Base-by-base conservation (phyloP, 805 yeast species). In the Pichia occidentalis region DNA sequence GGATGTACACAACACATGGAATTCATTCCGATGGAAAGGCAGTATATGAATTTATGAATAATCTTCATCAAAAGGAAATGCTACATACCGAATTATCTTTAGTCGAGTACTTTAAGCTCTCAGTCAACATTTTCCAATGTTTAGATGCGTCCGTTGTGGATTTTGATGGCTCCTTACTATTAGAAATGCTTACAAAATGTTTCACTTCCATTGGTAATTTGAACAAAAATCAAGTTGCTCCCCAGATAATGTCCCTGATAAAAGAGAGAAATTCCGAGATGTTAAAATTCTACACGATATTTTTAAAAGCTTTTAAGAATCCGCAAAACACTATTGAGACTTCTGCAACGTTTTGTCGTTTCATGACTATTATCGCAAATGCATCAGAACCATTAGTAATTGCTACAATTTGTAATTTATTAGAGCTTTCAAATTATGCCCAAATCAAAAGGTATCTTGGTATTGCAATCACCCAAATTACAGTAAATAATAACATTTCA, bases 21-120 rank as follows among this genome's bases (percentile, higher is more conserved):
- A 49, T 71, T 7, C 45, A 52, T 14, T 60, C 60, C 3, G 80
- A 75, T 34, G 65, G 68, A 30, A 50, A 49, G 25, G 82, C 77
- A 45, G 64, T 78, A 14, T 58, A 65, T 27, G 52, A 58, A 1
- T 78, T 75, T 68, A 43, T 75, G 7, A 28, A 61, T 3, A 48
- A 56, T 13, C 57, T 76, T 33, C 64, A 65, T 4, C 56, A 60
- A 1, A 71, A 65, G 23, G 49, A 54, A 3, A 53, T 71, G 33
- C 54, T 77, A 11, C 48, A 60, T 34, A 68, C 75, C 1, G 65
- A 60, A 17, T 16, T 18, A 2, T 59, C 72, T 1, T 45, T 51
- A 3, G 18, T 49, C 2, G 57, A 54, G 17, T 55, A 68, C 16
- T 50, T 67, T 4, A 47, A 47, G 11, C 51, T 73, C 4, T 41